Base-by-base conservation (phyloP, 2,329 filamentous ascomycete genomes). In the Leptosphaerulina australis region DNA sequence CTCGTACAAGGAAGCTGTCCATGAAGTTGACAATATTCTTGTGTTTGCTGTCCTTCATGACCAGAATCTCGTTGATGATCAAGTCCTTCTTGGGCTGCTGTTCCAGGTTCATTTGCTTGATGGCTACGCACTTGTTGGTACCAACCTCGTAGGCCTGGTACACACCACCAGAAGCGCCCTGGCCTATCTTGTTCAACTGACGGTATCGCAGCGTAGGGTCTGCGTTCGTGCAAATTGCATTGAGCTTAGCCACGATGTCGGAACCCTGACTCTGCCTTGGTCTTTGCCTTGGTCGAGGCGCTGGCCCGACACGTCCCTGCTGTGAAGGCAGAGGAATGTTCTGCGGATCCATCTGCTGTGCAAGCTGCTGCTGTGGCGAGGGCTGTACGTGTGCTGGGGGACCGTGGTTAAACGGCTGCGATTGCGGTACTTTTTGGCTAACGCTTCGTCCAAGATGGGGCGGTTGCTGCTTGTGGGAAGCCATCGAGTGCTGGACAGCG, bases 11-110 rank as follows among this genome's bases (percentile, higher is more conserved):
- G 73, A 92, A 97, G 72, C 92, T 97, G 78, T 97, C 94, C 77
- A 97, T 93, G 74, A 97, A 99, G 74, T 99, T 99, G 76, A 99
- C 94, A 75, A 99, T 96, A 71, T 97, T 97, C 66, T 91, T 93
- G 71, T 99, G 94, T 50, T 90, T 94, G 79, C 92, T 97, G 67
- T 97, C 94, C 77, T 95, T 96, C 94, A 99, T 99, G 50, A 99
- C 94, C 50, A 99, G 77, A 61, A 99, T 99, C 72, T 99, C 94
- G 73, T 99, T 99, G 76, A 99, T 97, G 67, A 99, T 99, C 38
- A 97, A 79, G 65, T 99, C 94, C 75, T 99, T 99, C 83, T 97
- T 97, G 2, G 94, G 94, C 68, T 99, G 94, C 75, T 97, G 89
- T 73, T 97, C 94, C 47, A 99, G 78, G 62, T 97, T 97, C 94